Evolutionary conservation across 306 rosid genomes (phyloP), one percentile per base, ranked within the genome.

Genomic region (Benincasa hispida): DNA sequence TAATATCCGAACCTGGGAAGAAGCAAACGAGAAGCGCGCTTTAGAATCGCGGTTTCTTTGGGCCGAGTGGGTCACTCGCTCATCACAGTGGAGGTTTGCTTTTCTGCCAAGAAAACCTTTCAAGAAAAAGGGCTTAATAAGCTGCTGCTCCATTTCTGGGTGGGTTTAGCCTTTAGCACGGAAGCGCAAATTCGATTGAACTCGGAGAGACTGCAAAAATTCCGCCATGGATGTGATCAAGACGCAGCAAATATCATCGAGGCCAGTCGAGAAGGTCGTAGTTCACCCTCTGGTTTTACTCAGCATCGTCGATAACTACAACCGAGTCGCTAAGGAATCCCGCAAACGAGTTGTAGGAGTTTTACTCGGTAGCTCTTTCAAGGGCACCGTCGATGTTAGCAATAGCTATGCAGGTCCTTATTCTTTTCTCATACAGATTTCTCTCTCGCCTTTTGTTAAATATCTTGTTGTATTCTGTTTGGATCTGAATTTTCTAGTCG

Each of bases 301-400:
- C 50, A 91, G 98, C 86, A 89, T 93, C 86, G 97, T 91, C 76
- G 98, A 93, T 72, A 89, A 93, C 88, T 91, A 88, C 89, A 89
- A 89, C 76, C 86, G 96, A 34, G 98, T 93, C 51, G 98, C 96
- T 30, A 91, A 87, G 54, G 93, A 93, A 85, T 84, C 98, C 8
- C 89, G 93, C 63, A 89, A 89, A 56, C 92, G 97, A 55, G 98
- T 93, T 53, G 92, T 91, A 42, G 96, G 98, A 17, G 96, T 93
- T 15, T 80, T 93, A 37, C 97, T 93, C 53, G 97, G 97, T 35
- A 85, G 90, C 77, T 67, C 97, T 25, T 87, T 86, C 84, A 89
- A 81, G 76, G 97, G 98, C 85, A 88, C 89, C 69, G 98, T 91
- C 30, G 98, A 93, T 18, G 93, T 93, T 79, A 77, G 92, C 87